Base-by-base conservation (phyloP, 2,329 filamentous ascomycete species). In the Aureobasidium lini region DNA sequence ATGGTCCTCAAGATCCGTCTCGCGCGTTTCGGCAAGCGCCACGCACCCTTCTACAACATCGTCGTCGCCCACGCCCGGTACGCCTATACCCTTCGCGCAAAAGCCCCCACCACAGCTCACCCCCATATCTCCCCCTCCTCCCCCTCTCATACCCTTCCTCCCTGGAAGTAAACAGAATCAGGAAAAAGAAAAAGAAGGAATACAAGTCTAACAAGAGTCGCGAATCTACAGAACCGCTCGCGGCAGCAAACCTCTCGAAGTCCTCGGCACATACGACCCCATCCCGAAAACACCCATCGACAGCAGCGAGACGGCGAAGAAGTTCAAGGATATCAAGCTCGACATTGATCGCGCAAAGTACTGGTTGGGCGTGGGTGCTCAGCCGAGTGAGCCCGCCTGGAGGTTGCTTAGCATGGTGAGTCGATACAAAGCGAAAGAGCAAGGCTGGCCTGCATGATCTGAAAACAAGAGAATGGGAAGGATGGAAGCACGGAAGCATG, bases 41-140 rank as follows among this genome's bases (percentile, higher is more conserved):
- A 95, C 72, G 73, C 84, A n/a, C 93, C 94, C 2, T 88, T 96
- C 68, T 99, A 96, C 82, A 99, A 99, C 78, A 96, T 99, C 64
- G 90, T 97, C 65, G 89, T 99, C 64, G 84, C 91, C 15, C 93
- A 97, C 70, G 92, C 92, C 48, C 86, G 92, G 89, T 95, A 82
- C 65, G 80, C 50, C 39, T 29, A 32, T 10, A 18, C 16, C 50
- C 37, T 54, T 15, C 28, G 9, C 64, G 31, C 23, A 31, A 47
- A 34, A 40, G 43, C 13, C n/a, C 39, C 39, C 57, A 40, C 29
- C 31, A 42, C 37, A 40, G 29, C 15, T 28, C 49, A 39, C 43
- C n/a, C 47, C 36, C 9, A 37, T 28, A 39, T 7, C 1, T 8
- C 23, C 15, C 31, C 32, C 42, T 34, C 40, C 10, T 5, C 11